Conservation (phyloP, 768 basidiomycete species). For the Candolleomyces aberdarensis region DNA sequence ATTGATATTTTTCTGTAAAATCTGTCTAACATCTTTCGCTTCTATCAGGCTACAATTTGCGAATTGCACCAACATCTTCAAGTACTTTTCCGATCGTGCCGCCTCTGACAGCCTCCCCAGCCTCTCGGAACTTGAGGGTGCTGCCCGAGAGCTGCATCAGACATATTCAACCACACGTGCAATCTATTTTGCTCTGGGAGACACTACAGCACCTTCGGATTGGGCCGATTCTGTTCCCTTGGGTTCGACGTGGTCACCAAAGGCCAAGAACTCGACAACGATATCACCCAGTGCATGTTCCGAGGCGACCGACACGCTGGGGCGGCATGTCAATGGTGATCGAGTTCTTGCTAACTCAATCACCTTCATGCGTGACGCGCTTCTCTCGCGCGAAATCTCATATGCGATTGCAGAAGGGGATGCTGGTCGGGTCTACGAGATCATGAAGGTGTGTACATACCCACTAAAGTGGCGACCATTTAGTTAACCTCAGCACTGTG, state of each 20-base stretch:
- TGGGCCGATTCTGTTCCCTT: conserved; percentile 3
- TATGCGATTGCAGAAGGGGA: conserved; percentile 29
- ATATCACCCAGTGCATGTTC: neutral
- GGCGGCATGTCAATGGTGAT: neutral
- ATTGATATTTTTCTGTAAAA: neutral
- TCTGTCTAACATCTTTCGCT: neutral
- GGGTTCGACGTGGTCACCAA: conserved; percentile 4
- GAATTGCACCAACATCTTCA: conserved; percentile 14
- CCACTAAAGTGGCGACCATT: neutral
- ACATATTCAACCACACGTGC: conserved; percentile 8
- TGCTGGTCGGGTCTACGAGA: conserved; percentile 27
- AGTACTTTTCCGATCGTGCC: conserved; percentile 12
- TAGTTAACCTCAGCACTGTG: neutral
- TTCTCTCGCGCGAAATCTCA: conserved; percentile 22
- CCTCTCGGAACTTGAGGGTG: conserved; percentile 17
- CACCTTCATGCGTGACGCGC: conserved; percentile 19
- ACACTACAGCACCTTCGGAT: neutral
- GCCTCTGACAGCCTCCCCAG: conserved; percentile 9
- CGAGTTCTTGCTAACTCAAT: conserved; percentile 20
- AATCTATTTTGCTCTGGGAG: conserved; percentile 5
- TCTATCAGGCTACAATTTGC: conserved; percentile 3
- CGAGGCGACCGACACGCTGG: neutral
- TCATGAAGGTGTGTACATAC: conserved; percentile 25
- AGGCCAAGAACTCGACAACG: neutral
- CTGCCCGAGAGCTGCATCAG: neutral